These are phyloP conservation scores for Cryptococcus depauperatus DNA, from an alignment of 1,284 basidiomycete species.

Conservation along the genomic window DNA sequence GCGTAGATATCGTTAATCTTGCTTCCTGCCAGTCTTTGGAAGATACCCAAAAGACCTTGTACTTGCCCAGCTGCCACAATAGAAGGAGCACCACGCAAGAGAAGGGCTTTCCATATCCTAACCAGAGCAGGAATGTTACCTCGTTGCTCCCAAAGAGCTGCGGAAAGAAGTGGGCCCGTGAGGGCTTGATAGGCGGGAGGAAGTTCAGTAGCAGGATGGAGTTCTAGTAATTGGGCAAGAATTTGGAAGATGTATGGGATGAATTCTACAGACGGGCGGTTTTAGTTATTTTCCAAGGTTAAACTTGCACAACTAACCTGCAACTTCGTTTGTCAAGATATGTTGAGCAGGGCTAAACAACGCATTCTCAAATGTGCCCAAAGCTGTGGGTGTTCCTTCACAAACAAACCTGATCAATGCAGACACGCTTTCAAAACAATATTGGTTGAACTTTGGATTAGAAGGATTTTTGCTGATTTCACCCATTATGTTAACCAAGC, in stretches of 20 bases:
- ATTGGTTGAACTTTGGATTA: conserved; percentile 96
- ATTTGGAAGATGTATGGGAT: conserved; percentile 97
- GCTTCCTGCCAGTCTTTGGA: conserved; percentile 82
- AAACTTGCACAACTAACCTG: conserved; percentile 53
- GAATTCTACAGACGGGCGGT: conserved; percentile 58
- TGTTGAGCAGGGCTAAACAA: conserved; percentile 83
- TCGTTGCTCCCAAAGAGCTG: conserved; percentile 83
- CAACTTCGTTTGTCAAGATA: conserved; percentile 85
- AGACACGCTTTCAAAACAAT: conserved; percentile 90
- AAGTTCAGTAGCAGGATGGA: conserved; percentile 56
- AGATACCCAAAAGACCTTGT: conserved; percentile 73
- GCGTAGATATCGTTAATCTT: conserved; percentile 86
- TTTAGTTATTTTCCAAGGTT: background rate
- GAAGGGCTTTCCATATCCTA: conserved; percentile 75
- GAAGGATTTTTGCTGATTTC: conserved; percentile 91
- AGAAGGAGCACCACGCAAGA: conserved; percentile 59
- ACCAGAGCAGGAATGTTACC: conserved; percentile 95
- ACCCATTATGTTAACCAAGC: conserved; percentile 72
- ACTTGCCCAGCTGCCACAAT: conserved; percentile 72
- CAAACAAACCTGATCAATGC: conserved; percentile 86
- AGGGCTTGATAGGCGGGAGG: conserved; percentile 72
- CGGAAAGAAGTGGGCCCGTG: conserved; percentile 75
- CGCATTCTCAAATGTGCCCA: conserved; percentile 68
- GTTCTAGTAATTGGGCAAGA: conserved; percentile 87
- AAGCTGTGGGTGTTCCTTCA: conserved; percentile 56